Base-by-base conservation (phyloP, 257 asterid genomes). In the Solanum lignicaule region DNA sequence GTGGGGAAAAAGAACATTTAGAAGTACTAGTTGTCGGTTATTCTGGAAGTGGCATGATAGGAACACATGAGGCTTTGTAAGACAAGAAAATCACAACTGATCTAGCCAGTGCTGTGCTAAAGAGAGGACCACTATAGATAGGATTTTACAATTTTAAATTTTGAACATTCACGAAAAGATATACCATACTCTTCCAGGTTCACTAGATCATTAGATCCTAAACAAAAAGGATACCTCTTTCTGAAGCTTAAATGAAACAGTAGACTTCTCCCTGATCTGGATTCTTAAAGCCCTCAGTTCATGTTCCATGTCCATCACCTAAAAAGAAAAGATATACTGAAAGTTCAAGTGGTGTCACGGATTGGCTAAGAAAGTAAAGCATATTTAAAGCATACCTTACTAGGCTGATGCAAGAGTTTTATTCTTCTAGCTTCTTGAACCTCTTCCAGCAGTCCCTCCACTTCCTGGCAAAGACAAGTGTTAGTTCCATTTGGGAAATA, bases 271-370 rank as follows among this genome's bases (percentile, higher is more conserved):
- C 87, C 91, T 90, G 78, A 95, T 95, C 89, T 94, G 98, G 88
- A 92, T 89, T 90, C 98, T 93, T 88, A 97, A 91, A 39, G 95
- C 99, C 81, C 94, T 94, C 83, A 97, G 94, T 88, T 97, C 98
- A 71, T 94, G 96, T 88, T 97, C 98, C 99, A 95, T 95, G 92
- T 95, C 99, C 89, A 93, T 94, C 65, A 97, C 98, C 99, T 97
- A 86, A 90, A 91, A 79, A 46, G 76, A 33, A 66, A 0, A 55
- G 25, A 55, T 55, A 20, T 20, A 20, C 20, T 35, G 82, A 73
- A 73, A 73, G 48, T 20, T 35, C 29, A 35, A n/a, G 18, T 10
- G 48, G 20, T 73, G 29, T 73, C 82, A 73, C 23, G 48, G 23
- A 73, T 20, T 20, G 48, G 9, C 46, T 73, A 39, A 0, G 48